A percentile compares a stretch with the other conserved stretches of the same genome.
phyloP scores from a whole-genome alignment of 1,284 basidiomycete genomes.

The Fereydounia khargensis region DNA sequence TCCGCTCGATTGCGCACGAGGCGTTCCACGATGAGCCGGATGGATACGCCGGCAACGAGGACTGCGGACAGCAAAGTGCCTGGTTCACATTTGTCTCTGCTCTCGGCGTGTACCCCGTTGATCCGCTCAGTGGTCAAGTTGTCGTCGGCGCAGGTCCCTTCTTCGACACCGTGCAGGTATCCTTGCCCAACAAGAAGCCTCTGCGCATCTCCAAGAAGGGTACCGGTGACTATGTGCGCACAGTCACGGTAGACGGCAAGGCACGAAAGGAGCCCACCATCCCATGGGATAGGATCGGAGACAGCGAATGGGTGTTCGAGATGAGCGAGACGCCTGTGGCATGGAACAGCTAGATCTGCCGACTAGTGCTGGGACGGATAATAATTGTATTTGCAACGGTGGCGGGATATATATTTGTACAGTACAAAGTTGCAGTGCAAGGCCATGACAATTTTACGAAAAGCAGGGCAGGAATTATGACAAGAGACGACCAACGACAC shows the following conservation, averaged over 20 bases:
- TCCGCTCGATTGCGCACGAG: conserved; percentile 66
- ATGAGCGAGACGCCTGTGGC: conserved; percentile 5
- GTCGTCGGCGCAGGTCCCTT: conserved; percentile 75
- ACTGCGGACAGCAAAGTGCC: conserved; percentile 83
- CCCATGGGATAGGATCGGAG: conserved; percentile 14
- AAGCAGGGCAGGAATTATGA: no score
- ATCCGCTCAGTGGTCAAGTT: conserved; percentile 58
- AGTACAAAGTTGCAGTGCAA: no score
- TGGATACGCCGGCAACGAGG: conserved; percentile 77
- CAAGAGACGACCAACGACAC: no score
- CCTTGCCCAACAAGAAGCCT: conserved; percentile 59
- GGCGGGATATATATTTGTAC: no score
- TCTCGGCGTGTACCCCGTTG: conserved; percentile 83
- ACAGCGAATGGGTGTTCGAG: conserved; percentile 21
- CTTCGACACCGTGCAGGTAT: conserved; percentile 67
- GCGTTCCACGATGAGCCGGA: conserved; percentile 70
- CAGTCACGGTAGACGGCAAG: conserved; percentile 14
- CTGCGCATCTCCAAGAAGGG: conserved; percentile 10
- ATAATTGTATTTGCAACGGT: no score
- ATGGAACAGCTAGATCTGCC: conserved; percentile 9
- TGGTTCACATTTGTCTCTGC: conserved; percentile 76
- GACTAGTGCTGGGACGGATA: no score
- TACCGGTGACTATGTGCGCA: conserved; percentile 13
- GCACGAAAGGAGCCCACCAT: conserved; percentile 1
- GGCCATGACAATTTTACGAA: no score